Percentiles rank a stretch among this genome's conserved stretches.
Evolutionary conservation across 495 filamentous ascomycete genomes (phyloP).

Genomic region (Zalerion maritima): DNA sequence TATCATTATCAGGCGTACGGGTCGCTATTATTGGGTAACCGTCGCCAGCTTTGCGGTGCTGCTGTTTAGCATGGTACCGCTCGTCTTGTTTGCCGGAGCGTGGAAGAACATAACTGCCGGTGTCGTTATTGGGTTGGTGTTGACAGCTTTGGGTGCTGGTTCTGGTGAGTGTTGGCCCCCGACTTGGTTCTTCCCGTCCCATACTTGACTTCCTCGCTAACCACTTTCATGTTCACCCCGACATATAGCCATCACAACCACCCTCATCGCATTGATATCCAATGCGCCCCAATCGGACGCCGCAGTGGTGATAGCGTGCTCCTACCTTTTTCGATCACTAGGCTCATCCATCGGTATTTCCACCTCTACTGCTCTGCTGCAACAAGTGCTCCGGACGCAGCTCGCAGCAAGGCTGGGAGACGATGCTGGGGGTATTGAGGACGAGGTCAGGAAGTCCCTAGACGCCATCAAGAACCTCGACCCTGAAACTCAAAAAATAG

Average conservation of each 20-base stretch:
- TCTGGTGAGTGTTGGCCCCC: conserved; percentile 10
- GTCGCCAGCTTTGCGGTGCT: conserved; percentile 37
- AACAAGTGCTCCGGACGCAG: conserved; percentile 48
- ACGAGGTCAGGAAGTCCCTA: conserved; percentile 57
- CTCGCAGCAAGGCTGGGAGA: conserved; percentile 34
- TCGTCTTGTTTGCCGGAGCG: conserved; percentile 47
- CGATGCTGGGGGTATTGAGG: conserved; percentile 57
- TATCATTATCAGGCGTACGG: conserved; percentile 57
- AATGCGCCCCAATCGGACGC: conserved; percentile 55
- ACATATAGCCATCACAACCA: conserved; percentile 51
- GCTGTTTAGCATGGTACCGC: conserved; percentile 34
- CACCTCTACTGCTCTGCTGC: conserved; percentile 54
- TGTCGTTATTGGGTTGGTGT: conserved; percentile 39
- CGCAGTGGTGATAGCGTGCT: conserved; percentile 70
- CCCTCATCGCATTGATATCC: conserved; percentile 48
- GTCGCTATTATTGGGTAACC: conserved; percentile 67
- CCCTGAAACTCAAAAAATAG: conserved; percentile 40
- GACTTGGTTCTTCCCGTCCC: neutral
- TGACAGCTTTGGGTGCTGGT: conserved; percentile 13
- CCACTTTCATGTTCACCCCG: neutral
- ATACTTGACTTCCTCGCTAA: neutral
- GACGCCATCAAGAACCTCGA: conserved; percentile 57
- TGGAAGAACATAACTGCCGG: conserved; percentile 22
- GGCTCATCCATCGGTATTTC: conserved; percentile 66
- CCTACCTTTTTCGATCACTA: conserved; percentile 72